Evolutionary conservation across 2,329 filamentous ascomycete genomes (phyloP).

Genomic region (Pseudocercospora crystallina): DNA sequence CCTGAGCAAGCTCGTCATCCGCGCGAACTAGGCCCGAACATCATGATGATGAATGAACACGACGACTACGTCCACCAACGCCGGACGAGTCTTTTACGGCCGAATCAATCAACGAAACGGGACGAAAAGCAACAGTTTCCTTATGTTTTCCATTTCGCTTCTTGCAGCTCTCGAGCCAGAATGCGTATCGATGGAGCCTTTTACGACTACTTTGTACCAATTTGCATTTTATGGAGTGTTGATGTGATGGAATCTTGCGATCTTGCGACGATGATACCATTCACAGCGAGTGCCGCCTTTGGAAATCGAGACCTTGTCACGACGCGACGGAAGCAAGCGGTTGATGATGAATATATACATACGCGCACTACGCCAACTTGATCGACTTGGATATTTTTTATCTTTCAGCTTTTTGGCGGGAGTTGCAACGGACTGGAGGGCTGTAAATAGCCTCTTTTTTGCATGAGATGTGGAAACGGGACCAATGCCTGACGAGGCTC

Average conservation of each 20-base stretch:
- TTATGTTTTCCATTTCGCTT: conserved; percentile 8
- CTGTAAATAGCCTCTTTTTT: not conserved
- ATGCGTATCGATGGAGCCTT: not conserved
- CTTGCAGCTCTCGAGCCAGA: conserved; percentile 8
- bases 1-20: conserved; percentile 91
- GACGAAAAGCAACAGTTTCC: conserved; percentile 23
- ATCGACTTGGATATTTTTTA: conserved; percentile 6
- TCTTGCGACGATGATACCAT: conserved; percentile 19
- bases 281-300: conserved; percentile 4
- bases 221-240: conserved; percentile 19
- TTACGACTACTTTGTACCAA: conserved; percentile 14
- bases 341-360: no score
- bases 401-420: not conserved
- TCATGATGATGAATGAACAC: conserved; percentile 7
- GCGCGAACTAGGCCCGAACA: conserved; percentile 67
- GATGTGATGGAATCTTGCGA: conserved; percentile 11
- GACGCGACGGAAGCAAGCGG: not conserved
- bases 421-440: not conserved
- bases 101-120: conserved; percentile 12
- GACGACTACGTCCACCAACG: conserved; percentile 7
- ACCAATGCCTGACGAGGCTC: not conserved
- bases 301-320: no score
- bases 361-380: not conserved
- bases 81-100: conserved; percentile 12
- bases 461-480: no score